Percentiles rank a stretch among this genome's conserved stretches.
Evolutionary conservation across 2,329 filamentous ascomycete genomes (phyloP).

Genomic region (Colletotrichum spinosum): DNA sequence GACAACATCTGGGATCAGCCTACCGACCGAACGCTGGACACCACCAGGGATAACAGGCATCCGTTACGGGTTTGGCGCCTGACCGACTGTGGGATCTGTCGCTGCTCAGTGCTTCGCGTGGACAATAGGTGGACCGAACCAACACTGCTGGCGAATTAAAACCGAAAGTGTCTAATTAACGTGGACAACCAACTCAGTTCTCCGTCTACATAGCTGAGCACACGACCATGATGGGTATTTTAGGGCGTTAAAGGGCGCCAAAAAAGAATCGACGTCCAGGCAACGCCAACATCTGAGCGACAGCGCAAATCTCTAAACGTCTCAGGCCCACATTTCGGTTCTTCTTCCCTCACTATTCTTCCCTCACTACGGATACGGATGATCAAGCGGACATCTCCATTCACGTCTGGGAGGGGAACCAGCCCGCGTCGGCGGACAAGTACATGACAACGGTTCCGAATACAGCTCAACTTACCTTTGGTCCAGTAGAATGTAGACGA

Average conservation of each 20-base stretch:
- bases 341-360: not conserved
- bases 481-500: too few relatives aligned
- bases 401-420: not conserved
- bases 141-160: not conserved
- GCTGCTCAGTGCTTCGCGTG: not conserved
- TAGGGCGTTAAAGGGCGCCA: not conserved
- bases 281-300: not conserved
- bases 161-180: constrained; percentile 13
- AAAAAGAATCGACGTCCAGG: not conserved
- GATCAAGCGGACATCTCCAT: constrained; percentile 12
- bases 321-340: not conserved
- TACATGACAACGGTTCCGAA: too few relatives aligned
- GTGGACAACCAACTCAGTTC: not conserved
- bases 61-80: not conserved
- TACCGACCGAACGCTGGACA: not conserved
- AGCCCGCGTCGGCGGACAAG: too few relatives aligned
- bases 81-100: not conserved
- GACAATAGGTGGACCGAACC: not conserved
- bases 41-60: not conserved
- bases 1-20: constrained; percentile 2
- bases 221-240: not conserved
- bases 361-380: not conserved
- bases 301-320: not conserved
- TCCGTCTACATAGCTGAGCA: not conserved
- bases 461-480: too few relatives aligned